phyloP scores from a whole-genome alignment of 2,329 filamentous ascomycete genomes.

The Aspergillus quadrilineatus region DNA sequence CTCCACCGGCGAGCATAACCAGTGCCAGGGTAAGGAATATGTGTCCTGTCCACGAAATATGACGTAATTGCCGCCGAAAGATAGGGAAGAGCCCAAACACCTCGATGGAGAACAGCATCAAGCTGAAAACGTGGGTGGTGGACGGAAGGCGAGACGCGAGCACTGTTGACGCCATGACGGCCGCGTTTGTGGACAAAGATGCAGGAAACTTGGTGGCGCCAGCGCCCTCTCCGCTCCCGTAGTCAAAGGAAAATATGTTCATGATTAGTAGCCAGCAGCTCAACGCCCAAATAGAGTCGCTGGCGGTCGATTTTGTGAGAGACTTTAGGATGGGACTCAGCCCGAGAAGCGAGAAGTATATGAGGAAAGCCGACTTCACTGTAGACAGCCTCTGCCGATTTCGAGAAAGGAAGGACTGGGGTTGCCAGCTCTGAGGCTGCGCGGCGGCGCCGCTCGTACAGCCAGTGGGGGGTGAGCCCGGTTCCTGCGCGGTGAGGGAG shows the following conservation, averaged over 20 bases:
- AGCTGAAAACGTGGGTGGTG: slow-evolving; percentile 89
- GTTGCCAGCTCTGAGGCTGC: slow-evolving; percentile 13
- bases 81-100: slow-evolving; percentile 98
- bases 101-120: slow-evolving; percentile 95
- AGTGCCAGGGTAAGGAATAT: slow-evolving; percentile 71
- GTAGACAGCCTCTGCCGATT: slow-evolving; percentile 71
- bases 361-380: slow-evolving; percentile 86
- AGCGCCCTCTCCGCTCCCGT: slow-evolving; percentile 61
- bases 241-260: slow-evolving; percentile 98
- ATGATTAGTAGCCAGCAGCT: slow-evolving; percentile 89
- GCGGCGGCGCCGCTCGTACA: slow-evolving; percentile 23
- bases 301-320: slow-evolving; percentile 86
- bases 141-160: slow-evolving; percentile 84
- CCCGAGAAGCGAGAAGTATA: slow-evolving; percentile 88
- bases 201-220: slow-evolving; percentile 53
- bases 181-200: slow-evolving; percentile 86
- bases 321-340: slow-evolving; percentile 95
- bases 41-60: slow-evolving; percentile 79
- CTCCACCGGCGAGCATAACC: slow-evolving; percentile 75
- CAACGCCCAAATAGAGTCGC: slow-evolving; percentile 96
- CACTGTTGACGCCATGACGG: slow-evolving; percentile 93
- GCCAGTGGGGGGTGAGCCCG: slow-evolving; percentile 20
- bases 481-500: slow-evolving; percentile 50
- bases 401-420: slow-evolving; percentile 49
- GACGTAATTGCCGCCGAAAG: slow-evolving; percentile 82